Evolutionary conservation across 352 stramenopile species (phyloP).

Genomic region (Phytopythium cucurbitacearum): DNA sequence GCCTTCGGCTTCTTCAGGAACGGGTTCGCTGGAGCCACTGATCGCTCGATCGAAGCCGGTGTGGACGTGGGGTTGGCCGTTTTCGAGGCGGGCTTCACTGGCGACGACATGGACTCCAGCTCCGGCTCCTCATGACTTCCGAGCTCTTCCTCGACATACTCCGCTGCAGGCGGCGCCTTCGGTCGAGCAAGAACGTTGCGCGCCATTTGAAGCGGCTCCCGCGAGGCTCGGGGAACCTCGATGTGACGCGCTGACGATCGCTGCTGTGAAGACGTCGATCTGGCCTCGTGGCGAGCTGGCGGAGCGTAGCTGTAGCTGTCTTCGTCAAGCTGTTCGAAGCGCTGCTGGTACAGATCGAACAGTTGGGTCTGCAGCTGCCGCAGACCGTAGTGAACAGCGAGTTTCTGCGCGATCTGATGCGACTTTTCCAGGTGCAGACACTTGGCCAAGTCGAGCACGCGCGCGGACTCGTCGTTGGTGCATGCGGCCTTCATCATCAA

Average conservation of each 20-base stretch:
- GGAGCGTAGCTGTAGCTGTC: background rate
- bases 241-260: background rate
- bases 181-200: constrained; percentile 32
- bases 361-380: constrained; percentile 69
- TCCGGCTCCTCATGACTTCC: background rate
- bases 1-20: constrained; percentile 59
- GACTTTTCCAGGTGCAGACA: constrained; percentile 82
- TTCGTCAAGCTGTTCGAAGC: constrained; percentile 34
- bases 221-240: background rate
- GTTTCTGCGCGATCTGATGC: constrained; percentile 78
- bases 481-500: constrained; percentile 82
- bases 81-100: background rate
- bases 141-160: constrained; percentile 8
- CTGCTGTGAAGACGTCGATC: background rate
- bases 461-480: constrained; percentile 55
- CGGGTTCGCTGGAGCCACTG: constrained; percentile 58
- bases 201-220: constrained; percentile 25
- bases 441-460: constrained; percentile 74
- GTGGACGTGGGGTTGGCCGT: background rate
- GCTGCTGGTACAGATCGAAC: constrained; percentile 63
- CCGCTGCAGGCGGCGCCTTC: background rate
- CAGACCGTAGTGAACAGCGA: constrained; percentile 75
- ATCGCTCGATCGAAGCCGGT: constrained; percentile 21
- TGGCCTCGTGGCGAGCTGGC: background rate
- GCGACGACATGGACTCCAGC: background rate